These are phyloP conservation scores for Globisporangium echinulatum DNA, from an alignment of 352 stramenopile species.

Conservation along the genomic window DNA sequence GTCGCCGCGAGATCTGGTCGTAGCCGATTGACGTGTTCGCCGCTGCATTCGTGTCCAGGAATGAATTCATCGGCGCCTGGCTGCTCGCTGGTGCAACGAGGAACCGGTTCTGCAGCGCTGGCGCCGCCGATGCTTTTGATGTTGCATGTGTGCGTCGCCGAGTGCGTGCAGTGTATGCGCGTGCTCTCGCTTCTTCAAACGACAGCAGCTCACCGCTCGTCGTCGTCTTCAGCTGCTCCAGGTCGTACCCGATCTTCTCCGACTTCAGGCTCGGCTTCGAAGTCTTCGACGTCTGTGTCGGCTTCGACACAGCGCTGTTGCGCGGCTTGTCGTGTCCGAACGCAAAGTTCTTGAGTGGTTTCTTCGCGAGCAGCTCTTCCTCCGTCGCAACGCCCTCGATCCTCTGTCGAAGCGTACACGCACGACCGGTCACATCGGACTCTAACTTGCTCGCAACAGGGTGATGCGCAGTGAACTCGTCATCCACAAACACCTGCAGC, in stretches of 20 bases:
- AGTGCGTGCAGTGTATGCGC: conserved; percentile 14
- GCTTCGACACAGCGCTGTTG: neutral
- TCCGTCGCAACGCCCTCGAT: conserved; percentile 62
- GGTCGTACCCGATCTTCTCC: conserved; percentile 38
- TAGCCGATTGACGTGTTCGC: conserved; percentile 8
- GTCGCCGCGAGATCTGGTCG: conserved; percentile 16
- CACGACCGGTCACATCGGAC: conserved; percentile 38
- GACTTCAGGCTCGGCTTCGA: conserved; percentile 9
- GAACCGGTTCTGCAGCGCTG: conserved; percentile 21
- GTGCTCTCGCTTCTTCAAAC: conserved; percentile 78
- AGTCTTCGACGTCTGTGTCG: conserved; percentile 15
- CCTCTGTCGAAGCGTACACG: conserved; percentile 64
- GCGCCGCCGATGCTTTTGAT: neutral
- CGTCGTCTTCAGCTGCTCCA: conserved; percentile 29
- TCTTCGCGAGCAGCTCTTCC: conserved; percentile 65
- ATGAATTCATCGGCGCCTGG: conserved; percentile 10
- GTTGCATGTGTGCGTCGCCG: conserved; percentile 4
- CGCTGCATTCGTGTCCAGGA: conserved; percentile 11
- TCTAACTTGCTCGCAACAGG: conserved; percentile 10
- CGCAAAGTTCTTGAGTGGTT: conserved; percentile 75
- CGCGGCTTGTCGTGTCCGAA: neutral
- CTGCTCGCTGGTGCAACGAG: conserved; percentile 1
- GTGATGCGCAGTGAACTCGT: conserved; percentile 35
- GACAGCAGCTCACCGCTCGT: conserved; percentile 42
- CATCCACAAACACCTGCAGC: conserved; percentile 77